These are phyloP conservation scores for Coemansia sp. DNA, from an alignment of 192 early-diverging fungal species.

Conservation along the genomic window DNA sequence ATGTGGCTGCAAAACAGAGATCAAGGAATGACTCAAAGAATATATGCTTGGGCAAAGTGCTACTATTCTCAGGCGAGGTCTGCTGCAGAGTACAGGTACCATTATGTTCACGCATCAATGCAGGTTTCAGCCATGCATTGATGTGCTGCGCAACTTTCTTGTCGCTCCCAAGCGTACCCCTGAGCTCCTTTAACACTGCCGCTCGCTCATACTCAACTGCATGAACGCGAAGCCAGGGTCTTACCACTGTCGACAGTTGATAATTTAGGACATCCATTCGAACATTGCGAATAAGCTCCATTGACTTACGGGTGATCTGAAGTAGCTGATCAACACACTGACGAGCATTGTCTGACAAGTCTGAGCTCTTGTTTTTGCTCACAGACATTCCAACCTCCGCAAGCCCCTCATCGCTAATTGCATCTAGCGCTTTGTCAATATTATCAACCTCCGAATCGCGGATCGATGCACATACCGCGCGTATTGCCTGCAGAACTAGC, in stretches of 20 bases:
- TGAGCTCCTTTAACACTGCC: constrained; percentile 20
- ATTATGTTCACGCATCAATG: constrained; percentile 5
- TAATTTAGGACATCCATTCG: constrained; percentile 39
- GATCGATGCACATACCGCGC: constrained; percentile 36
- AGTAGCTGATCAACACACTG: constrained; percentile 10
- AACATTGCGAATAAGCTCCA: constrained; percentile 29
- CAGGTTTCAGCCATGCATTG: constrained; percentile 26
- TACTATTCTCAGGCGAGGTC: neutral
- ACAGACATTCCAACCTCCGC: neutral
- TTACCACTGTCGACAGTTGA: constrained; percentile 32
- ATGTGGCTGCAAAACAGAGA: constrained; percentile 26
- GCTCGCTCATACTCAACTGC: constrained; percentile 36
- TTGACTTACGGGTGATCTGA: constrained; percentile 9
- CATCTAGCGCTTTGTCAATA: constrained; percentile 5
- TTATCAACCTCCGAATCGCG: constrained; percentile 15
- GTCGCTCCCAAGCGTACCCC: neutral
- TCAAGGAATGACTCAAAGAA: constrained; percentile 37
- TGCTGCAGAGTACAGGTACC: constrained; percentile 1
- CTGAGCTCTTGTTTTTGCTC: neutral
- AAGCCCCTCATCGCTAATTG: constrained; percentile 4
- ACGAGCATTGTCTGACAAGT: constrained; percentile 4
- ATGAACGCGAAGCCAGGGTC: constrained; percentile 39
- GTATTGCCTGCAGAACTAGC: constrained; percentile 14
- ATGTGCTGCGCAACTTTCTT: constrained; percentile 3
- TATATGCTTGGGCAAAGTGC: constrained; percentile 12